A percentile compares a stretch with the other conserved stretches of the same genome.
Conservation (phyloP, 192 early-diverging fungal genomes). For the Coemansia sp. region DNA sequence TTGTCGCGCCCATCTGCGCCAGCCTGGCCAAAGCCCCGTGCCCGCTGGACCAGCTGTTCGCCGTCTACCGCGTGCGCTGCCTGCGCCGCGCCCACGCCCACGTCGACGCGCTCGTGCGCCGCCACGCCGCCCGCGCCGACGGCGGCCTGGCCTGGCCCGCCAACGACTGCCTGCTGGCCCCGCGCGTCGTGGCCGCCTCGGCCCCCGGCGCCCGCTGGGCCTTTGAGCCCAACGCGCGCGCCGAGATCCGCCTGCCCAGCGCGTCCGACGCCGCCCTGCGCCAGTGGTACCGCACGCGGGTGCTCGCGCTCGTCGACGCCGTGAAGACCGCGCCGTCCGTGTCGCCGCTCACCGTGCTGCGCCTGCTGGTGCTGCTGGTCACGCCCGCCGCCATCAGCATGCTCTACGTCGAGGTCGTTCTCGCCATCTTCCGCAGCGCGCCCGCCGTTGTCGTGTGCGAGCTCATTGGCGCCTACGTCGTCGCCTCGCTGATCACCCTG, state of each 20-base stretch:
- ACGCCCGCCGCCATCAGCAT: slow-evolving; percentile 47
- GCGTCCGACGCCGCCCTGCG: slow-evolving; percentile 46
- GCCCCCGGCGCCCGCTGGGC: slow-evolving; percentile 42
- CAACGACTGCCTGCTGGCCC: slow-evolving; percentile 51
- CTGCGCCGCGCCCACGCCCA: slow-evolving; percentile 42
- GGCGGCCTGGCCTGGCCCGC: slow-evolving; percentile 32
- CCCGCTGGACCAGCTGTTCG: slow-evolving; percentile 47
- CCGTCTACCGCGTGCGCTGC: slow-evolving; percentile 50
- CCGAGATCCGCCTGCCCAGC: slow-evolving; percentile 30
- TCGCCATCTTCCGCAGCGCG: slow-evolving; percentile 48
- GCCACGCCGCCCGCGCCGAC: slow-evolving; percentile 9
- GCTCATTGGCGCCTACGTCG: slow-evolving; percentile 45
- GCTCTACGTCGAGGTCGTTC: slow-evolving; percentile 52
- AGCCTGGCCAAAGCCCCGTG: slow-evolving; percentile 35
- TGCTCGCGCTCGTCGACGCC: slow-evolving; percentile 45
- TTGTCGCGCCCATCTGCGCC: slow-evolving; percentile 49
- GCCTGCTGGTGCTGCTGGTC: slow-evolving; percentile 38
- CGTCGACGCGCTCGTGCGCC: slow-evolving; percentile 40
- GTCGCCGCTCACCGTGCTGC: slow-evolving; percentile 35
- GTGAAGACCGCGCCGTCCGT: slow-evolving; percentile 31
- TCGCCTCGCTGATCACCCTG: slow-evolving; percentile 28
- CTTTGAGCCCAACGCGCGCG: slow-evolving; percentile 49
- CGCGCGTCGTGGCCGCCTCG: slow-evolving; percentile 27
- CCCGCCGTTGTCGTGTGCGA: slow-evolving; percentile 51
- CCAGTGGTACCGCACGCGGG: slow-evolving; percentile 49